These are phyloP conservation scores for Candida schatavii DNA, from an alignment of 805 yeast genomes.

Conservation along the genomic window DNA sequence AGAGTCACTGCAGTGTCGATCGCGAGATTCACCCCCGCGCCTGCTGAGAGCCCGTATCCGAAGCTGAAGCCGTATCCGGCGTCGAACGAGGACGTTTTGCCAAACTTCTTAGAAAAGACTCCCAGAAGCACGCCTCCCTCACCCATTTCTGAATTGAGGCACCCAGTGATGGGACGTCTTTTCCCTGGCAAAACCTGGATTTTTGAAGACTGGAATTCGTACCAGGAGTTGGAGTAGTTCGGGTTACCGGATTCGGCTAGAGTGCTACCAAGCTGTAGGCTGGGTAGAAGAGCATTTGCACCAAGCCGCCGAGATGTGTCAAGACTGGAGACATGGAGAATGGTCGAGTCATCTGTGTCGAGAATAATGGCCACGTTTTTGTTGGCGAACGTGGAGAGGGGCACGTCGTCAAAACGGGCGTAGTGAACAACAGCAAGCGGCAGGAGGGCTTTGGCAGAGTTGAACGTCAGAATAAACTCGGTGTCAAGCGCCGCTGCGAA, in stretches of 20 bases:
- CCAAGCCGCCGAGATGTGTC: slow-evolving; percentile 12
- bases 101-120: slow-evolving; percentile 12
- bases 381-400: slow-evolving; percentile 2
- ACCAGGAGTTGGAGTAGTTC: slow-evolving; percentile 14
- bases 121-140: slow-evolving; percentile 20
- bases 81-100: slow-evolving; percentile 13
- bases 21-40: slow-evolving; percentile 4
- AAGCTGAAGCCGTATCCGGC: slow-evolving; percentile 8
- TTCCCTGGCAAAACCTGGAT: slow-evolving; percentile 8
- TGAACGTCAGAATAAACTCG: neutral
- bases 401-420: neutral
- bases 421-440: neutral
- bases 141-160: slow-evolving; percentile 16
- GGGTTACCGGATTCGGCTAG: neutral
- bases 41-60: neutral
- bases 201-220: slow-evolving; percentile 10
- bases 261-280: neutral
- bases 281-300: neutral
- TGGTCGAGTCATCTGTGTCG: slow-evolving; percentile 10
- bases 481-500: neutral
- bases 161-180: slow-evolving; percentile 16
- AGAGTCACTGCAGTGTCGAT: slow-evolving; percentile 10
- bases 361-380: slow-evolving; percentile 10
- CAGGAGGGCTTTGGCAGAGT: neutral
- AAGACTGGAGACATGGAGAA: slow-evolving; percentile 15